Conservation (phyloP, 305 asterid genomes). For the Fraxinus velutina region DNA sequence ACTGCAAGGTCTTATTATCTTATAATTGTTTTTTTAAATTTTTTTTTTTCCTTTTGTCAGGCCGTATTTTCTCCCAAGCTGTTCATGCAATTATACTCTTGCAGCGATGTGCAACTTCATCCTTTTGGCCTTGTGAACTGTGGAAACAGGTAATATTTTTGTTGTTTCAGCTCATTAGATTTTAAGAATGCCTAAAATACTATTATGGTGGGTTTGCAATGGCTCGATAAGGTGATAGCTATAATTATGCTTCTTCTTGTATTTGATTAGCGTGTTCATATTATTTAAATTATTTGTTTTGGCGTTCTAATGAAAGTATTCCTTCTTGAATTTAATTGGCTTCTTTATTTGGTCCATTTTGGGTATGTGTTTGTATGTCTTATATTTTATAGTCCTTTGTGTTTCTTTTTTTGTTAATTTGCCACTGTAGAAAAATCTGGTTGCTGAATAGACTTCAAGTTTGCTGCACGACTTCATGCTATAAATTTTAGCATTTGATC, state of each 20-base stretch:
- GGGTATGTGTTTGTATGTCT: not conserved
- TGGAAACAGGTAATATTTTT: constrained; percentile 50
- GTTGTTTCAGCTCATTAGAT: not conserved
- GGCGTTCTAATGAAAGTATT: not conserved
- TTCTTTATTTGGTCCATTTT: not conserved
- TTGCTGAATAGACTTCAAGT: not conserved
- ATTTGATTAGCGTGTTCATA: not conserved
- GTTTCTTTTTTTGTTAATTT: not conserved
- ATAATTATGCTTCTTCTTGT: not conserved
- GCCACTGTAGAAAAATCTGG: not conserved
- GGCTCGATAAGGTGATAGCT: not conserved
- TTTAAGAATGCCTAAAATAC: not conserved
- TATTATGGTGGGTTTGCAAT: not conserved
- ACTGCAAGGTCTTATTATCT: not conserved
- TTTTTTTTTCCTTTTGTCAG: constrained; percentile 29
- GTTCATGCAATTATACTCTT: constrained; percentile 48
- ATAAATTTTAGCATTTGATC: not conserved
- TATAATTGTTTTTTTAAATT: not conserved
- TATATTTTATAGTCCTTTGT: not conserved
- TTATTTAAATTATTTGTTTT: not conserved
- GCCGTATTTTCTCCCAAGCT: constrained; percentile 38
- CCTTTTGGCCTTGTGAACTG: constrained; percentile 60
- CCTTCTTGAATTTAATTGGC: not conserved
- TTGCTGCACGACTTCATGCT: not conserved
- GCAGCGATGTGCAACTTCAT: constrained; percentile 33